Percentiles rank a stretch among this genome's conserved stretches.
Conservation (phyloP, 2,329 filamentous ascomycete species). For the Fusarium verrucosum region DNA sequence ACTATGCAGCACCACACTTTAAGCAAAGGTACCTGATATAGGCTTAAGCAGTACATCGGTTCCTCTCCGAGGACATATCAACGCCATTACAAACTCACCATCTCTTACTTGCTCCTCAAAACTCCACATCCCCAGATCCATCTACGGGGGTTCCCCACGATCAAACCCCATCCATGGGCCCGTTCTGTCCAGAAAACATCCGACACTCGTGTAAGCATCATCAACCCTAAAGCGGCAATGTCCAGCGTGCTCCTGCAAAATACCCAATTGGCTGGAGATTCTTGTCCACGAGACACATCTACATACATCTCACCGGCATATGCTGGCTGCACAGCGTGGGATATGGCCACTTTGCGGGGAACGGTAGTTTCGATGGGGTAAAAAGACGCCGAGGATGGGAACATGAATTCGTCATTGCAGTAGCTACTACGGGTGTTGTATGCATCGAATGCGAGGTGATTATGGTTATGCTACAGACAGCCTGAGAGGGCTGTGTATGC, state of each 20-base stretch:
- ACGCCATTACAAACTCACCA: slow-evolving; percentile 24
- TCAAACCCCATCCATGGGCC: not conserved
- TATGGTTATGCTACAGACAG: slow-evolving; percentile 27
- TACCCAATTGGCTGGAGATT: slow-evolving; percentile 1
- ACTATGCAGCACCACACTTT: no score
- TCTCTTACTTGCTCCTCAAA: slow-evolving; percentile 9
- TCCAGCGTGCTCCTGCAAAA: slow-evolving; percentile 22
- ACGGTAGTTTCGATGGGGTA: slow-evolving; percentile 37
- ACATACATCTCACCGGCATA: slow-evolving; percentile 10
- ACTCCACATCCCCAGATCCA: slow-evolving; percentile 2
- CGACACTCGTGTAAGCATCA: not conserved
- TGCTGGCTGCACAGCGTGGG: slow-evolving; percentile 11
- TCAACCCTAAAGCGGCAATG: slow-evolving; percentile 23
- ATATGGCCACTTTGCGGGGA: slow-evolving; percentile 30
- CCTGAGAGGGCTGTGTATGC: slow-evolving; percentile 25
- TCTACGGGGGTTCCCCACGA: slow-evolving; percentile 36
- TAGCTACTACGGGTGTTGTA: not conserved
- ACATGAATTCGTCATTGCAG: slow-evolving; percentile 18
- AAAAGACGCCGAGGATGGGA: slow-evolving; percentile 7
- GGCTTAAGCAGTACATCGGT: not conserved
- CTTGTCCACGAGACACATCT: slow-evolving; percentile 7
- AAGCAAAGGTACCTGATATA: not conserved
- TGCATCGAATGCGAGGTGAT: slow-evolving; percentile 21
- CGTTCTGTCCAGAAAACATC: not conserved
- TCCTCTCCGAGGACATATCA: not conserved